Base-by-base conservation (phyloP, 1,139 yeast genomes). In the Suhomyces terraborum region DNA sequence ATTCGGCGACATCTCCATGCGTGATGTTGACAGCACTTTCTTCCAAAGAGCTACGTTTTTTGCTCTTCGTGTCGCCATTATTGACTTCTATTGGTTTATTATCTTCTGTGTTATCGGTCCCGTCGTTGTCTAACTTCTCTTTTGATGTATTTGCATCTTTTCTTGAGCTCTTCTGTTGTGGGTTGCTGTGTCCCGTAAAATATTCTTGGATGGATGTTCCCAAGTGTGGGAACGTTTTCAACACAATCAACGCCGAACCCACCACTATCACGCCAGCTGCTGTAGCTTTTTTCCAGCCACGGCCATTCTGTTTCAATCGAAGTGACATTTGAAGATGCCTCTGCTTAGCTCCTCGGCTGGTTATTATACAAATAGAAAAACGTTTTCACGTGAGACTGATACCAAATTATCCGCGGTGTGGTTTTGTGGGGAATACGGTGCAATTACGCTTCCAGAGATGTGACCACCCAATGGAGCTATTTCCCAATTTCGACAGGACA, bases 181-280 rank as follows among this genome's bases (percentile, higher is more conserved):
- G 37, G 16, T 45, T 44, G 14, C 46, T 24, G 17, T 24, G 12
- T 5, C 67, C 64, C 6, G 54, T 49, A 4, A 68, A 25, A 43
- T 50, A 61, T 26, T 56, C 50, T 42, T 48, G 56, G 12, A 69
- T 23, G 5, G 61, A 51, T 8, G 59, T 52, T 41, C 59, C 67
- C 35, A 77, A 59, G 50, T 78, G 84, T 14, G 84, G 83, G 49
- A 67, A 79, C 1, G 83, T 78, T 46, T 68, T 70, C 47, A 77
- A 62, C 6, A 77, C 48, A 14, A 80, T 47, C 33, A 66, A 65
- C 0, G 75, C 62, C 4, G 76, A 75, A 23, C 79, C 79, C 4
- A 76, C 47, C 3, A 73, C 57, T 1, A 72, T 70, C 7, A 75
- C 67, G 1, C 78, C 61, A 1, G 67, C 54, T 1, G 67, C 63